These are phyloP conservation scores for Neckera pumila DNA, from an alignment of 225 moss, liverwort and hornwort species.

Conservation along the genomic window DNA sequence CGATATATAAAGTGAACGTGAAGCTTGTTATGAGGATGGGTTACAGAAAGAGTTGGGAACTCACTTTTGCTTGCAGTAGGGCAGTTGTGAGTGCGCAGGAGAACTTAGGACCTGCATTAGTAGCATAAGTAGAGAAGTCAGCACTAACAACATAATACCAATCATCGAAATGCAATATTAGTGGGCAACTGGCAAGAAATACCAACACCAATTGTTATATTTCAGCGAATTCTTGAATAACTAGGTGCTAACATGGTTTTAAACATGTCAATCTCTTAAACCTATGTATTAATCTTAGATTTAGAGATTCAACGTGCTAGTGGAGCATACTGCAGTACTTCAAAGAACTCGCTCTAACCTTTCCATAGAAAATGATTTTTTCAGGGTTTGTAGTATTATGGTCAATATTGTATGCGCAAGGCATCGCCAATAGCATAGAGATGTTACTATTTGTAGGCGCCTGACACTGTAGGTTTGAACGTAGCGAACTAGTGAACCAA, in stretches of 20 bases:
- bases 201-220: neutral
- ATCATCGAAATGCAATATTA: neutral
- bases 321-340: neutral
- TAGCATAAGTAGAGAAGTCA: neutral
- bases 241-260: neutral
- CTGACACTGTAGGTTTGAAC: neutral
- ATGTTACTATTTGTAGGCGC: neutral
- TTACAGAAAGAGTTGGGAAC: neutral
- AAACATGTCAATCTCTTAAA: neutral
- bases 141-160: neutral
- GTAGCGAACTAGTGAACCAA: too few species aligned
- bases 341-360: neutral
- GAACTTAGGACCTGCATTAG: conserved; percentile 6
- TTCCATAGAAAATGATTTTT: neutral
- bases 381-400: neutral
- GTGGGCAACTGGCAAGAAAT: neutral
- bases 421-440: neutral
- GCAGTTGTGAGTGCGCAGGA: conserved; percentile 39
- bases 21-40: neutral
- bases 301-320: neutral
- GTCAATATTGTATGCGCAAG: neutral
- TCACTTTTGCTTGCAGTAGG: conserved; percentile 33
- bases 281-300: neutral
- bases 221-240: neutral
- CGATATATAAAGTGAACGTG: neutral